phyloP scores from a whole-genome alignment of 169 alveolate genomes.

The Cryptosporidium meleagridis region DNA sequence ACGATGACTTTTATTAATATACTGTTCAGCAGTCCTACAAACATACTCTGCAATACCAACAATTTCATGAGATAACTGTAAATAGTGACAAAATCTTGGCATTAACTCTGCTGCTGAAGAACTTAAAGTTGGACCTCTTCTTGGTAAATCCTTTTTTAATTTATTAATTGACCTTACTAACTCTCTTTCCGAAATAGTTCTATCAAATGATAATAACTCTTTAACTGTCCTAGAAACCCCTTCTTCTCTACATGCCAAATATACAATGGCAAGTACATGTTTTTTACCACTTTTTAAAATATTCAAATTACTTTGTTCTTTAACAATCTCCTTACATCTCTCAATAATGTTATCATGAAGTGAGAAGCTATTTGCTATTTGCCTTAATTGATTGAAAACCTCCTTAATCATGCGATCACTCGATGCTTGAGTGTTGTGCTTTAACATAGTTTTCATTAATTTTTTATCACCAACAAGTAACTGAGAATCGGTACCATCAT shows the following conservation, averaged over 20 bases:
- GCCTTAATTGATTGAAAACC: conserved; percentile 83
- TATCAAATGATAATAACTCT: conserved; percentile 85
- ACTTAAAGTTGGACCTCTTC: conserved; percentile 82
- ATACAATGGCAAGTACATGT: conserved; percentile 86
- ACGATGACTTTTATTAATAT: conserved; percentile 84
- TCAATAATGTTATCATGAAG: conserved; percentile 86
- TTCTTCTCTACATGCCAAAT: conserved; percentile 91
- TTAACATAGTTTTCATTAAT: conserved; percentile 58
- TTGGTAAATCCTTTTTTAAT: conserved; percentile 85
- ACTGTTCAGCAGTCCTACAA: conserved; percentile 81
- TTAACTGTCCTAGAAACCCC: conserved; percentile 87
- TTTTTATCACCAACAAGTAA: conserved; percentile 82
- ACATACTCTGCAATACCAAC: conserved; percentile 83
- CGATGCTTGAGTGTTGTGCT: conserved; percentile 43
- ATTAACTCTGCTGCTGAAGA: conserved; percentile 84
- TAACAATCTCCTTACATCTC: conserved; percentile 85
- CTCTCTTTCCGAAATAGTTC: conserved; percentile 86
- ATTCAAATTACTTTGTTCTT: conserved; percentile 81
- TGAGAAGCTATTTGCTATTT: conserved; percentile 83
- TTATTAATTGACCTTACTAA: conserved; percentile 88
- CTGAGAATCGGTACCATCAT: conserved; percentile 87
- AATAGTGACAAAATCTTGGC: conserved; percentile 82
- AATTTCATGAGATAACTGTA: conserved; percentile 79
- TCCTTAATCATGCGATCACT: conserved; percentile 82
- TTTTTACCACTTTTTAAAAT: conserved; percentile 79